Evolutionary conservation across 1,139 yeast genomes (phyloP), one percentile per base, ranked within the genome.

Genomic region (Meyerozyma guilliermondii): DNA sequence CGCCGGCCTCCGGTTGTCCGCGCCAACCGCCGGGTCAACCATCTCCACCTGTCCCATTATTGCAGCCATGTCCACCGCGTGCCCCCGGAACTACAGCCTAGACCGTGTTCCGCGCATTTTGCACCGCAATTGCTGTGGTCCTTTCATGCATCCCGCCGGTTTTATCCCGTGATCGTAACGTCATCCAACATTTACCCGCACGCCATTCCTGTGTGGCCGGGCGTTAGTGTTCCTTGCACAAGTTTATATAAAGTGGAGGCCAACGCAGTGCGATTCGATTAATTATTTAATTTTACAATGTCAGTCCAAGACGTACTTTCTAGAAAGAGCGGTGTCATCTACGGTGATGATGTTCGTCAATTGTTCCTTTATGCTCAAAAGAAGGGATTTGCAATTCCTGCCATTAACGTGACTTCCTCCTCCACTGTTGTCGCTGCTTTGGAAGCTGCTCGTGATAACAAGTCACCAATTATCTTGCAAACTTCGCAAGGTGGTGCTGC

Each of bases 401-500:
- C 98, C 55, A 89, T 92, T 66, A 92, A 92, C 72, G 96, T 92
- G 49, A 92, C 99, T 54, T 87, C 98, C 31, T 91, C 98, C 34
- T 92, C 98, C 44, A 91, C 98, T 53, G 98, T 83, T 49, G 92
- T 92, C 61, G 89, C 98, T 58, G 94, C 97, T 57, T 80, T 92
- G 66, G 98, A 94, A 77, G 95, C 98, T 59, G 98, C 99, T 50
- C 87, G 98, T 75, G 98, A 92, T 77, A 71, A 68, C 77, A 85
- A 87, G 71, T 77, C 96, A 50, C 98, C 99, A 74, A 89, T 92
- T 74, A 88, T 92, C 66, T 78, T 92, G 67, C 99, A 92, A 77
- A 81, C 92, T 56, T 92, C 98, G 51, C 91, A 92, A 72, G 99
- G 99, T 77, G 99, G 99, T 78, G 95, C 98, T 58, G 98, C 98